phyloP scores from a whole-genome alignment of 306 rosid species.

The Alnus glutinosa region DNA sequence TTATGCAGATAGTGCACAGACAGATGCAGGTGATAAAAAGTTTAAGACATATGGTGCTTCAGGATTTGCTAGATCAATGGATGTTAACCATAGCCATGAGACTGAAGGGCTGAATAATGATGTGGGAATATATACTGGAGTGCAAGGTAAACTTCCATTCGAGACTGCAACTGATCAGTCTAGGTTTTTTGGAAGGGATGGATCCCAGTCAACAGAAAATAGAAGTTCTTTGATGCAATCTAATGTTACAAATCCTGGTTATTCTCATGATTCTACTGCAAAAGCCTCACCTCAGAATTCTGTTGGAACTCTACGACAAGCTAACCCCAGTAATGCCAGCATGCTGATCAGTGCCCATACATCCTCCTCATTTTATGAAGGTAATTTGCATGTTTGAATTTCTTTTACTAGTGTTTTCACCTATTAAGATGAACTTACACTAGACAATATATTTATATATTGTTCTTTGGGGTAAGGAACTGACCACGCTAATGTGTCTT shows the following conservation, averaged over 20 bases:
- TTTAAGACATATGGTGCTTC: conserved; percentile 38
- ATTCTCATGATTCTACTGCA: conserved; percentile 43
- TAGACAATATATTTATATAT: not conserved
- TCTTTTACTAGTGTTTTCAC: conserved; percentile 20
- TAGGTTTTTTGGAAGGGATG: conserved; percentile 41
- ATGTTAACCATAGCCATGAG: conserved; percentile 39
- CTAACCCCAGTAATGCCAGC: conserved; percentile 47
- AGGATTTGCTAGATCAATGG: conserved; percentile 32
- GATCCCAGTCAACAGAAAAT: conserved; percentile 43
- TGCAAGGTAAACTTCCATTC: conserved; percentile 35
- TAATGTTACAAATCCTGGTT: conserved; percentile 35
- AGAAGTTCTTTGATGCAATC: conserved; percentile 43
- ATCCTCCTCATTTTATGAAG: conserved; percentile 48
- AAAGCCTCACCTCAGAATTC: conserved; percentile 54
- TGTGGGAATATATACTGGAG: conserved; percentile 32
- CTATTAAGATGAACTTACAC: not conserved
- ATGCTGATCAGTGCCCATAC: conserved; percentile 35
- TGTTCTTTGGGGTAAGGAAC: conserved; percentile 20
- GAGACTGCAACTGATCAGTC: conserved; percentile 47
- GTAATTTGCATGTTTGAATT: conserved; percentile 37
- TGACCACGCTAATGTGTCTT: conserved; percentile 24
- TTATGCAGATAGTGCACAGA: conserved; percentile 35
- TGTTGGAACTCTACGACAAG: conserved; percentile 36
- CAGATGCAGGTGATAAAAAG: conserved; percentile 43
- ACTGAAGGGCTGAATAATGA: conserved; percentile 37